Evolutionary conservation across 768 basidiomycete genomes (phyloP).

Genomic region (Kwoniella mangroviensis): DNA sequence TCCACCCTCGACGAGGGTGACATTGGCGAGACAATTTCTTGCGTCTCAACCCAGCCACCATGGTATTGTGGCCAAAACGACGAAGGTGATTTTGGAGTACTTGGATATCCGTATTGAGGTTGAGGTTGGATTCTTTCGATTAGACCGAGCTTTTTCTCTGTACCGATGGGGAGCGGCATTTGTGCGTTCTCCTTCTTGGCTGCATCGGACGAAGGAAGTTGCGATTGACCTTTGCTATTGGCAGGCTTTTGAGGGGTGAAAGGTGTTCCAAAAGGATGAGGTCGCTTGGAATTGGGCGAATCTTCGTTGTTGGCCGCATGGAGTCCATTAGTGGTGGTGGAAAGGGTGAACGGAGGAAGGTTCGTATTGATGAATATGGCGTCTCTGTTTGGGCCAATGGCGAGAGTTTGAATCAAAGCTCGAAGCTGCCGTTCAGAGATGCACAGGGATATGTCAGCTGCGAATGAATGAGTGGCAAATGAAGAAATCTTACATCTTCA

Average conservation of each 20-base stretch:
- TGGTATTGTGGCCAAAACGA: not conserved
- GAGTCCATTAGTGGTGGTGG: not conserved
- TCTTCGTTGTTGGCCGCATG: not conserved
- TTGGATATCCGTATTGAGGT: not conserved
- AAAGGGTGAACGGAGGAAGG: not conserved
- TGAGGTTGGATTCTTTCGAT: not conserved
- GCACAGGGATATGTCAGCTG: not conserved
- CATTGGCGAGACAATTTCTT: not conserved
- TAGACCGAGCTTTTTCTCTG: conserved; percentile 17
- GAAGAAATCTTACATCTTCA: not conserved
- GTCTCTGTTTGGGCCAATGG: not conserved
- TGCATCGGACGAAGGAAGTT: not conserved
- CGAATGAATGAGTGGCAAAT: not conserved
- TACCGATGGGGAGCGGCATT: conserved; percentile 20
- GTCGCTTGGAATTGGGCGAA: not conserved
- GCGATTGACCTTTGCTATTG: not conserved
- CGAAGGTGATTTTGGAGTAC: not conserved
- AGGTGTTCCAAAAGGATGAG: not conserved
- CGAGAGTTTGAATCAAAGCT: not conserved
- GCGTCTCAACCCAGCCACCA: not conserved
- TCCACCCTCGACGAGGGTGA: not conserved
- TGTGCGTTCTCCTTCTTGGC: not conserved
- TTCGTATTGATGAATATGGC: not conserved
- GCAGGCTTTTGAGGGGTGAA: not conserved
- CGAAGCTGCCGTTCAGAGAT: not conserved